Percentiles rank a stretch among this genome's conserved stretches.
These are phyloP conservation scores for Stylosanthes scabra DNA, from an alignment of 331 rosid species.

Conservation along the genomic window DNA sequence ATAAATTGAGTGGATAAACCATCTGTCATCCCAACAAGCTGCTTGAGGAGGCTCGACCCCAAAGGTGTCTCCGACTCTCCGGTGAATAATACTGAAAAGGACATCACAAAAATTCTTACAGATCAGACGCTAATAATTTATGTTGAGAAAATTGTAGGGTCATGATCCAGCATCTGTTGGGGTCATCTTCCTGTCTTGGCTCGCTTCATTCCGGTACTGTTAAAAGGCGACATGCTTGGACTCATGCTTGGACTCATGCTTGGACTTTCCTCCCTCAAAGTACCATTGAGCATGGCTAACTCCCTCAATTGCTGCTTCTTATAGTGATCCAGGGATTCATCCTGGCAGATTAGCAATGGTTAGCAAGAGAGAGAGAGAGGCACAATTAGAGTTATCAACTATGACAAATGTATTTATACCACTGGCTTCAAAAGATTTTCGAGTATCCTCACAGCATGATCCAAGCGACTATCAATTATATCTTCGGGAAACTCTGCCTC, in stretches of 20 bases:
- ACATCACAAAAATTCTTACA: slow-evolving; percentile 38
- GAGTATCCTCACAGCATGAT: slow-evolving; percentile 82
- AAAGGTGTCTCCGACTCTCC: slow-evolving; percentile 41
- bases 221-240: slow-evolving; percentile 94
- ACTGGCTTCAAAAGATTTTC: slow-evolving; percentile 95
- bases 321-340: slow-evolving; percentile 87
- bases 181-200: slow-evolving; percentile 91
- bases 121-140: slow-evolving; percentile 44
- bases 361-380: neutral
- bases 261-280: slow-evolving; percentile 95
- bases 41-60: slow-evolving; percentile 41
- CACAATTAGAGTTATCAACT: slow-evolving; percentile 17
- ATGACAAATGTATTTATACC: slow-evolving; percentile 50
- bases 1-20: slow-evolving; percentile 34
- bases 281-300: slow-evolving; percentile 87
- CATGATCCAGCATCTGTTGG: slow-evolving; percentile 21
- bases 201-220: slow-evolving; percentile 86
- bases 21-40: slow-evolving; percentile 37
- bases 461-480: slow-evolving; percentile 76
- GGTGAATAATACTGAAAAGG: slow-evolving; percentile 40
- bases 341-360: slow-evolving; percentile 51
- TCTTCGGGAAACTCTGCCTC: slow-evolving; percentile 97
- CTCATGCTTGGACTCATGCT: slow-evolving; percentile 91
- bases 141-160: slow-evolving; percentile 37
- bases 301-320: slow-evolving; percentile 94